Evolutionary conservation across 1,139 yeast species (phyloP).

Genomic region (Candida pseudoviswanathii): DNA sequence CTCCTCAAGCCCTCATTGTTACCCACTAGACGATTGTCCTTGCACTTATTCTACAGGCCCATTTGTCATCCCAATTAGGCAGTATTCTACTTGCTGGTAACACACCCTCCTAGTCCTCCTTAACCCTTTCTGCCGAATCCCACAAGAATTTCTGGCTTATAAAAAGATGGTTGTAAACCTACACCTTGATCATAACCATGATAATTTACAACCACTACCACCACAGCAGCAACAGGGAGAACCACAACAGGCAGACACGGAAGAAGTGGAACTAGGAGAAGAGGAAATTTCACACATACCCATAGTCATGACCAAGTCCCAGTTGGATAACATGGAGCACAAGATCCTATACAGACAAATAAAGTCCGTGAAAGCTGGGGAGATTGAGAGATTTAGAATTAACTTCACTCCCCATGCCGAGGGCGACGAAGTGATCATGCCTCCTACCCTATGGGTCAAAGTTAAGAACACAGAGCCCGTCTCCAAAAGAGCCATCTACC

Average conservation of each 20-base stretch:
- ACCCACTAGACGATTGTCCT: neutral
- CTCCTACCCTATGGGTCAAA: constrained; percentile 55
- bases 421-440: constrained; percentile 21
- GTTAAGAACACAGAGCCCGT: constrained; percentile 74
- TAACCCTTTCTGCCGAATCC: neutral
- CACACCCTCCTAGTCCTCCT: neutral
- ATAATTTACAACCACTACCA: neutral
- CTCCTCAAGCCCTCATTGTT: neutral
- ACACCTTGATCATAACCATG: neutral
- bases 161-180: neutral
- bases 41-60: too few relatives aligned
- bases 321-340: constrained; percentile 19
- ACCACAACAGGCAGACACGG: neutral
- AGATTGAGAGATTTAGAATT: constrained; percentile 38
- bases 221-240: neutral
- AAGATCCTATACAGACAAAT: constrained; percentile 35
- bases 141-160: neutral
- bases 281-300: constrained; percentile 10
- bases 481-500: constrained; percentile 81
- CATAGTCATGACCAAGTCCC: constrained; percentile 16
- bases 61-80: neutral
- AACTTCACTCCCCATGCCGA: constrained; percentile 31
- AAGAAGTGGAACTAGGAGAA: neutral
- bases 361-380: constrained; percentile 40
- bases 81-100: too few relatives aligned